These are phyloP conservation scores for Lentinula sp. DNA, from an alignment of 768 basidiomycete species.

Conservation along the genomic window DNA sequence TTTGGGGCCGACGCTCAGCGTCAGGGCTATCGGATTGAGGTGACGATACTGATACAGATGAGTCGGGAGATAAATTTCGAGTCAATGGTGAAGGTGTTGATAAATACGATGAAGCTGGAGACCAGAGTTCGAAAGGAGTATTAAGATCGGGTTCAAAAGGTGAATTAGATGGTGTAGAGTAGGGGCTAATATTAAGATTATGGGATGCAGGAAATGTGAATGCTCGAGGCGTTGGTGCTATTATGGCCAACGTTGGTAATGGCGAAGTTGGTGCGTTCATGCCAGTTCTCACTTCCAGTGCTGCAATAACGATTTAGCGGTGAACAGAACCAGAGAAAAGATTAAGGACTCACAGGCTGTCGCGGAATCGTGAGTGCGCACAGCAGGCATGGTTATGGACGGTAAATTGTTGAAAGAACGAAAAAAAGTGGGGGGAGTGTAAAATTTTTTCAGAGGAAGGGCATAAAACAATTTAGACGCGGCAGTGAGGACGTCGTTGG, in stretches of 20 bases:
- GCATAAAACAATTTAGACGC: conserved; percentile 22
- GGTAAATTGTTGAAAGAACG: conserved; percentile 9
- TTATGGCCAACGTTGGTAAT: conserved; percentile 50
- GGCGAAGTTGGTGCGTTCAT: conserved; percentile 36
- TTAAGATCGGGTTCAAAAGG: conserved; percentile 70
- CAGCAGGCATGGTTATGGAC: conserved; percentile 62
- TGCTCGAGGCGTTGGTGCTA: conserved; percentile 66
- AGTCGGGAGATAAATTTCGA: conserved; percentile 38
- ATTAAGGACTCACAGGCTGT: conserved; percentile 32
- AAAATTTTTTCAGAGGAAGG: conserved; percentile 18
- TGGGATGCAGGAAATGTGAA: conserved; percentile 60
- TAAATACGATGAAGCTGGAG: conserved; percentile 32
- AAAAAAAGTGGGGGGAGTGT: conserved; percentile 13
- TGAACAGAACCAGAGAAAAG: neutral
- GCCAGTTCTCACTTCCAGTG: conserved; percentile 65
- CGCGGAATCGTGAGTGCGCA: conserved; percentile 71
- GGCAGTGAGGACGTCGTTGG: conserved; percentile 18
- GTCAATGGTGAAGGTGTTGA: conserved; percentile 28
- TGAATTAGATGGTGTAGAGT: conserved; percentile 58
- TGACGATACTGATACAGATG: conserved; percentile 30
- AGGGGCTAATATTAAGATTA: conserved; percentile 63
- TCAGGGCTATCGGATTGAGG: conserved; percentile 28
- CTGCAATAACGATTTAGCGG: conserved; percentile 22
- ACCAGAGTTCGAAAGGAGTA: conserved; percentile 33
- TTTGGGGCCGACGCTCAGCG: conserved; percentile 52